A percentile compares a stretch with the other conserved stretches of the same genome.
Evolutionary conservation across 306 rosid genomes (phyloP).

Genomic region (Parietaria judaica): DNA sequence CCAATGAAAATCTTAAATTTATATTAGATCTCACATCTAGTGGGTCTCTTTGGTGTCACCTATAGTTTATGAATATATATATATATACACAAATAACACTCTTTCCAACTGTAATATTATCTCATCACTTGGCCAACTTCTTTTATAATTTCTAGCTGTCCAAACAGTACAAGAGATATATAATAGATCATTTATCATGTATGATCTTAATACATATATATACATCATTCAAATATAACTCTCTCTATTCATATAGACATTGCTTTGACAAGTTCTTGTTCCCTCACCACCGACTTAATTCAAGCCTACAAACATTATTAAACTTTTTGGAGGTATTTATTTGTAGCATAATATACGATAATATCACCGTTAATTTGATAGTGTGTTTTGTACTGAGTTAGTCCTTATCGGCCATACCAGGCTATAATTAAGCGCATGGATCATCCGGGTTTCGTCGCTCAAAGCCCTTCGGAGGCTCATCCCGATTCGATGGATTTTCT

Average conservation of each 20-base stretch:
- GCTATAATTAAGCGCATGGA: background rate
- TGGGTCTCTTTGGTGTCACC: constrained; percentile 22
- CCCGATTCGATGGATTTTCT: constrained; percentile 88
- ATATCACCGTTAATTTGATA: background rate
- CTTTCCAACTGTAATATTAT: constrained; percentile 49
- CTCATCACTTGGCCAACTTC: constrained; percentile 9
- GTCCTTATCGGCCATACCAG: background rate
- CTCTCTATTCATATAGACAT: too few relatives aligned
- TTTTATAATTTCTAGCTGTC: constrained; percentile 19
- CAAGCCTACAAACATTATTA: background rate
- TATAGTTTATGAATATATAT: constrained; percentile 14
- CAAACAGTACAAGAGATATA: constrained; percentile 10
- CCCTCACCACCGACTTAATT: constrained; percentile 3
- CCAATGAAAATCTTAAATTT: constrained; percentile 21
- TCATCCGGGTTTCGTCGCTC: constrained; percentile 25
- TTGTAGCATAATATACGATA: background rate
- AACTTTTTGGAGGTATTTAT: background rate
- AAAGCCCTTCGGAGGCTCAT: constrained; percentile 68
- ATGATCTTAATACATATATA: background rate
- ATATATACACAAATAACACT: constrained; percentile 2
- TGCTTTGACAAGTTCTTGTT: background rate
- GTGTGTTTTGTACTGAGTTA: background rate
- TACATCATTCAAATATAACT: background rate
- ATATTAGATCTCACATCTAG: constrained; percentile 16
- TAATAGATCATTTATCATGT: constrained; percentile 7